phyloP scores from a whole-genome alignment of 106 monocot genomes.

The Alisma plantagoaquatica region DNA sequence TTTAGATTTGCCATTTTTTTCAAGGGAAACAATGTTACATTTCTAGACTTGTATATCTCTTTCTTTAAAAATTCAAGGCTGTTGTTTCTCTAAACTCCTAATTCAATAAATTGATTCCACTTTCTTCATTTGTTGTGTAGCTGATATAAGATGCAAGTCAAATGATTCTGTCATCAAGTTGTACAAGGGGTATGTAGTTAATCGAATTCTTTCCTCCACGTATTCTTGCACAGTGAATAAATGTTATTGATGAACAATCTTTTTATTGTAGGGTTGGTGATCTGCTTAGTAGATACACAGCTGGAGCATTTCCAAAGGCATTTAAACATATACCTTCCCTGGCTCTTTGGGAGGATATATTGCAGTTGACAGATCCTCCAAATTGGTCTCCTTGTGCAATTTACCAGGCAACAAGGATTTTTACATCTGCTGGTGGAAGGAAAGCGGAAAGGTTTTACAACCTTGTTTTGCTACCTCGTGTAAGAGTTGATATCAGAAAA shows the following conservation, averaged over 20 bases:
- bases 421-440: slow-evolving; percentile 57
- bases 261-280: slow-evolving; percentile 66
- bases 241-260: too few relatives aligned
- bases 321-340: slow-evolving; percentile 76
- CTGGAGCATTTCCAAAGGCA: slow-evolving; percentile 86
- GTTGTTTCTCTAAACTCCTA: too few relatives aligned
- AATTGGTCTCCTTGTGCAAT: slow-evolving; percentile 95
- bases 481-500: slow-evolving; percentile 81
- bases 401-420: slow-evolving; percentile 85
- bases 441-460: slow-evolving; percentile 63
- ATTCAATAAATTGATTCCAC: too few relatives aligned
- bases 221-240: too few relatives aligned
- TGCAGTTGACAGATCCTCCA: slow-evolving; percentile 78
- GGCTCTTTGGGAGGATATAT: slow-evolving; percentile 72
- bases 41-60: too few relatives aligned
- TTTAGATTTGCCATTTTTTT: too few relatives aligned
- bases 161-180: slow-evolving; percentile 56
- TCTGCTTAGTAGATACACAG: slow-evolving; percentile 76
- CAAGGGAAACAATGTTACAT: too few relatives aligned
- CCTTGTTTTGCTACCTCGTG: slow-evolving; percentile 72
- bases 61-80: too few relatives aligned
- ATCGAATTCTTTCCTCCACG: too few relatives aligned
- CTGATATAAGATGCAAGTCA: slow-evolving; percentile 55
- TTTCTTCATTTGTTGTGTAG: too few relatives aligned
- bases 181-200: slow-evolving; percentile 64